Percentiles rank a stretch among this genome's conserved stretches.
Evolutionary conservation across 176 grass and related monocot genomes (phyloP).

Genomic region (Themeda triandra): DNA sequence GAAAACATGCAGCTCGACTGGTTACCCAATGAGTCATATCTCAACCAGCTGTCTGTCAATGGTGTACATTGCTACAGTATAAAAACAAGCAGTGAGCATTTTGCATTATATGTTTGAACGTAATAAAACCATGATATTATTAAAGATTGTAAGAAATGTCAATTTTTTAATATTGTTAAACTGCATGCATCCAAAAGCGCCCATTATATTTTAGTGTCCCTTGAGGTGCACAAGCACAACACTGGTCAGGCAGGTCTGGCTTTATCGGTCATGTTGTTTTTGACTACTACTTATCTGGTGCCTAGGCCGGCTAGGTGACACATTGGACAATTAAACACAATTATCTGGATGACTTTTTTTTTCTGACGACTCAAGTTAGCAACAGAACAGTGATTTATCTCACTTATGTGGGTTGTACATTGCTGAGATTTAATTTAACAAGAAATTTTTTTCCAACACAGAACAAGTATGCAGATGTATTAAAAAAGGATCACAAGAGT

Average conservation of each 20-base stretch:
- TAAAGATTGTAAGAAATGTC: background rate
- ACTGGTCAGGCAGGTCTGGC: background rate
- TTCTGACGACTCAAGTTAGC: background rate
- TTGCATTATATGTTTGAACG: background rate
- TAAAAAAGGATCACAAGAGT: background rate
- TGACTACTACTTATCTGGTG: background rate
- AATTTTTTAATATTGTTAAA: background rate
- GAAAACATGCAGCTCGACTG: background rate
- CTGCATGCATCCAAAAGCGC: background rate
- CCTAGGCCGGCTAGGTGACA: background rate
- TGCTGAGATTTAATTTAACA: background rate
- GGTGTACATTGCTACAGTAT: background rate
- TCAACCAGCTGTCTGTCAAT: background rate
- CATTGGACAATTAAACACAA: background rate
- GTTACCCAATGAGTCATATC: background rate
- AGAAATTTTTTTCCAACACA: background rate
- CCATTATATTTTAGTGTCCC: background rate
- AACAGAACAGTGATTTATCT: background rate
- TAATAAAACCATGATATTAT: background rate
- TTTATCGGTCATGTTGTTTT: background rate
- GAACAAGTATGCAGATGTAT: background rate
- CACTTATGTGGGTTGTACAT: background rate
- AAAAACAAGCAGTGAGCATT: background rate
- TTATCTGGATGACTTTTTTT: background rate
- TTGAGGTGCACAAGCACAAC: background rate